Evolutionary conservation across 108 stramenopile genomes (phyloP).

Genomic region (Conticribra guillardii): DNA sequence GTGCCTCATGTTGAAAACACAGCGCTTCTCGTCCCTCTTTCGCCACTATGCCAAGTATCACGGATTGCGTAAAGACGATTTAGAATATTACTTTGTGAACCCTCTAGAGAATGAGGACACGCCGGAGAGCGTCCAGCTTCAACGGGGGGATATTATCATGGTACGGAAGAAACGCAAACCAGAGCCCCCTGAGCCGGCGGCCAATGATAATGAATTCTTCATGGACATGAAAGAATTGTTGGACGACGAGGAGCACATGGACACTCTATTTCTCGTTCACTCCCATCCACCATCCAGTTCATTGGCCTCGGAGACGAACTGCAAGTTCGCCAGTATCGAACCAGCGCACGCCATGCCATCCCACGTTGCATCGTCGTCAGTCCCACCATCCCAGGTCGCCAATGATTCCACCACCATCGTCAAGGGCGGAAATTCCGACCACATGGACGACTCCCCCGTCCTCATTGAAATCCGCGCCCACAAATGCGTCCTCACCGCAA

Average conservation of each 20-base stretch:
- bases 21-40: slow-evolving; percentile 94
- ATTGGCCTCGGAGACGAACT: not conserved
- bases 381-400: too few species aligned
- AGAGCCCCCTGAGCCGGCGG: slow-evolving; percentile 78
- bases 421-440: slow-evolving; percentile 2
- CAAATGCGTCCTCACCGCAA: slow-evolving; percentile 94
- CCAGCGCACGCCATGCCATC: not conserved
- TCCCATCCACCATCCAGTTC: slow-evolving; percentile 18
- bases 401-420: slow-evolving; percentile 5
- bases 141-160: slow-evolving; percentile 92
- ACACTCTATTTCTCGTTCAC: slow-evolving; percentile 74
- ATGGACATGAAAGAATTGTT: slow-evolving; percentile 87
- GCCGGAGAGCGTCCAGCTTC: slow-evolving; percentile 89
- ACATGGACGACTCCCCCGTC: slow-evolving; percentile 8
- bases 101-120: slow-evolving; percentile 93
- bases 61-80: slow-evolving; percentile 95
- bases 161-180: slow-evolving; percentile 83
- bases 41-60: slow-evolving; percentile 99
- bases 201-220: slow-evolving; percentile 89
- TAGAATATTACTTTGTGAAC: slow-evolving; percentile 96
- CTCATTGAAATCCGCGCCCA: slow-evolving; percentile 89
- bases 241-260: slow-evolving; percentile 92
- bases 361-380: not conserved
- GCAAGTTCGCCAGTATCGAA: not conserved
- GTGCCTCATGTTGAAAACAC: slow-evolving; percentile 97